Evolutionary conservation across 208 protist species (phyloP), one percentile per base, ranked within the genome.

Genomic region (Lotmaria passim): DNA sequence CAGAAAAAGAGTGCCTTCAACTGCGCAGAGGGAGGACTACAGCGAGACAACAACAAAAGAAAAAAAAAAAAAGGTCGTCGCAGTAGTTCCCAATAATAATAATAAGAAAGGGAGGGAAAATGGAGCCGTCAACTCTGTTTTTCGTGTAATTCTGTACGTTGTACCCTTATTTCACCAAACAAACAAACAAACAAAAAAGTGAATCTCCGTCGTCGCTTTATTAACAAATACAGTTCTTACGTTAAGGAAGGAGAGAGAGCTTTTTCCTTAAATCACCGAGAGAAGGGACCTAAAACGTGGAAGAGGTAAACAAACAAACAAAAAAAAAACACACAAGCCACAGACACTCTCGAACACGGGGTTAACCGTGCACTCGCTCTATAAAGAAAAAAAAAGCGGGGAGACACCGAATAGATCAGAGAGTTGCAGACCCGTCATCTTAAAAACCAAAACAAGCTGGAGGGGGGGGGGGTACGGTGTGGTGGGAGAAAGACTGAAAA

Each of bases 271-370:
- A 4, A 38, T 36, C 24, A 61, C 3, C 11, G 39, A 53, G 47
- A 72, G 33, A 50, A 33, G 23, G 30, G 51, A 48, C 41, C 41
- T 26, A 39, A 62, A 44, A 31, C 36, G 12, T 41, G 10, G 12
- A 41, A 41, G 36, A 12, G 36, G 36, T 15, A 12, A 41, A 12
- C 36, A 12, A 7, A 12, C 36, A n/a, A 36, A 43, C 39, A 55
- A 58, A 47, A 56, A 67, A 44, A 66, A 17, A 59, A 51, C 12
- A 62, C n/a, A n/a, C n/a, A n/a, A n/a, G n/a, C n/a, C n/a, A n/a
- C n/a, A n/a, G n/a, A n/a, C n/a, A n/a, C n/a, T n/a, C n/a, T n/a
- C n/a, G n/a, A n/a, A n/a, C n/a, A n/a, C n/a, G n/a, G n/a, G n/a
- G n/a, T n/a, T n/a, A n/a, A n/a, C n/a, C n/a, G n/a, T 41, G 36